phyloP scores from a whole-genome alignment of 129 eudicot genomes.

The Cynara cardunculus region DNA sequence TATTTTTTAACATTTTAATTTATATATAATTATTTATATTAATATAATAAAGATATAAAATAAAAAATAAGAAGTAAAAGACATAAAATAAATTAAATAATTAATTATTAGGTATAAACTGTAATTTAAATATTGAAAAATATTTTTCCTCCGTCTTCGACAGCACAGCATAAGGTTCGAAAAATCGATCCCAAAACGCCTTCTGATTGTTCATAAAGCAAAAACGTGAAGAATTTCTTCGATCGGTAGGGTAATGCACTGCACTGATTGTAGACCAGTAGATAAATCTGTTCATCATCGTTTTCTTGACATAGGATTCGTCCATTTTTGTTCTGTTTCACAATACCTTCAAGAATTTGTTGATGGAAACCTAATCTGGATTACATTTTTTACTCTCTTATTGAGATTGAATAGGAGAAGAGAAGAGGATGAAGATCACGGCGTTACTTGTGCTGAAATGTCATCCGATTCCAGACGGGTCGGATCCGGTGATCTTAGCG shows the following conservation, averaged over 20 bases:
- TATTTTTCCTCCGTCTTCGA: too few relatives aligned
- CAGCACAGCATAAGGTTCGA: neutral
- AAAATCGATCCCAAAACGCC: conserved; percentile 17
- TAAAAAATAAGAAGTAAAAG: too few relatives aligned
- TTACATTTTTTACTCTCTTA: neutral
- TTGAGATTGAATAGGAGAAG: conserved; percentile 7
- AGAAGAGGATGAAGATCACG: conserved; percentile 79
- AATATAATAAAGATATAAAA: too few relatives aligned
- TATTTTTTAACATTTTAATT: too few relatives aligned
- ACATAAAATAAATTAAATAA: too few relatives aligned
- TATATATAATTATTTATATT: too few relatives aligned
- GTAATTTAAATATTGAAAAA: too few relatives aligned
- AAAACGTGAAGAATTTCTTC: conserved; percentile 20
- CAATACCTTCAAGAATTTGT: neutral
- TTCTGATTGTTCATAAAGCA: conserved; percentile 12
- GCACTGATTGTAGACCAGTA: neutral
- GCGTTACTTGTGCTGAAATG: conserved; percentile 67
- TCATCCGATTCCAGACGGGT: conserved; percentile 42
- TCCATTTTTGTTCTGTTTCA: conserved; percentile 1
- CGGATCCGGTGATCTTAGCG: conserved; percentile 70
- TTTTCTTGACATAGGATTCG: neutral
- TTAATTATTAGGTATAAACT: too few relatives aligned
- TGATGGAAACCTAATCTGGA: neutral
- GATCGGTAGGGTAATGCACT: conserved; percentile 18
- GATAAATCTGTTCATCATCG: neutral